Evolutionary conservation across 441 rosid species (phyloP).

Genomic region (Bruguiera hainesii): DNA sequence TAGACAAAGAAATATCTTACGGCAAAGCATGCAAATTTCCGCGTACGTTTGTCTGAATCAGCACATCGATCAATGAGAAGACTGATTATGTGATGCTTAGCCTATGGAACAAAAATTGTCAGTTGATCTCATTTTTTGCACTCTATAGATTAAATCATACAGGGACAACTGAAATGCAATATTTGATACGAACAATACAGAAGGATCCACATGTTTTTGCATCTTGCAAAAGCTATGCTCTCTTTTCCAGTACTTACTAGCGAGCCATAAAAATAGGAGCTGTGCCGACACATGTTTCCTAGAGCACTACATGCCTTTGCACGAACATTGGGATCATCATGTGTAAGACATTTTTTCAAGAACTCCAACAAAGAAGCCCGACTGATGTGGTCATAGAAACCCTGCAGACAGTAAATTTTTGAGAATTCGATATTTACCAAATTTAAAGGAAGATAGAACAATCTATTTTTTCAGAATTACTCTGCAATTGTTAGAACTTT

Average conservation of each 20-base stretch:
- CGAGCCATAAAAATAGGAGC: conserved; percentile 69
- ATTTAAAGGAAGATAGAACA: not conserved
- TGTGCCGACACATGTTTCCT: conserved; percentile 97
- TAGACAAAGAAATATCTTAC: conserved; percentile 42
- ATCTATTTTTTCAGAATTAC: not conserved
- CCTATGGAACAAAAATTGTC: conserved; percentile 41
- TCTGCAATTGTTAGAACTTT: not conserved
- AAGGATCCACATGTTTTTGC: conserved; percentile 12
- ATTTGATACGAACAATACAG: not conserved
- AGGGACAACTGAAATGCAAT: not conserved
- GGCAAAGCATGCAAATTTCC: conserved; percentile 98
- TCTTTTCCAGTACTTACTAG: conserved; percentile 50
- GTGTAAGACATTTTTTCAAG: conserved; percentile 63
- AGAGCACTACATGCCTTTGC: conserved; percentile 97
- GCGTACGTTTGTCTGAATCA: conserved; percentile 90
- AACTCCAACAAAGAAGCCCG: conserved; percentile 72
- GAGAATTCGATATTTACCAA: not conserved
- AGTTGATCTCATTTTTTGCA: conserved; percentile 8
- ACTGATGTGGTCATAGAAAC: conserved; percentile 76
- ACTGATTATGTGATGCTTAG: conserved; percentile 56
- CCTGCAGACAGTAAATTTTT: conserved; percentile 41
- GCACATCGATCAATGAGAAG: conserved; percentile 93
- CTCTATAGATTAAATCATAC: not conserved
- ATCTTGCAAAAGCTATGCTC: conserved; percentile 1
- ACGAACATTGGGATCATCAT: conserved; percentile 84